Percentiles rank a stretch among this genome's conserved stretches.
Evolutionary conservation across 768 basidiomycete species (phyloP).

Genomic region (Sporobolomyces pararoseus): DNA sequence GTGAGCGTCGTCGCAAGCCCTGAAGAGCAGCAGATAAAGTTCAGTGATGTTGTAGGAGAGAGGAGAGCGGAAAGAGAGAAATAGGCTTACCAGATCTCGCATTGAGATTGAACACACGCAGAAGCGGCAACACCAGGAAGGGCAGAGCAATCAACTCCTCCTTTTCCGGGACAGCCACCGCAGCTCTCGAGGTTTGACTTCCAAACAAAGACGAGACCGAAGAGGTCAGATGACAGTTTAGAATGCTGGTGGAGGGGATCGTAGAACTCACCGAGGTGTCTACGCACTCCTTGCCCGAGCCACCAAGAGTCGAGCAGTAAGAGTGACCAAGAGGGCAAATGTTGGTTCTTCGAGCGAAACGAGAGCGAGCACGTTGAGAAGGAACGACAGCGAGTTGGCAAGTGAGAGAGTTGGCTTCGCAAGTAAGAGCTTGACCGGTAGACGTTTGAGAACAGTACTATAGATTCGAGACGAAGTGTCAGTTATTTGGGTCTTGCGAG

Average conservation of each 20-base stretch:
- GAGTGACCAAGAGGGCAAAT: neutral
- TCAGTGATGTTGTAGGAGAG: neutral
- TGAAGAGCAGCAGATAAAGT: neutral
- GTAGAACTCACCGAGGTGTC: constrained; percentile 6
- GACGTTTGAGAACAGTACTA: neutral
- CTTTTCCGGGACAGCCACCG: constrained; percentile 23
- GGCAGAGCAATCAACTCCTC: constrained; percentile 36
- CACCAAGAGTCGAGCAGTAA: constrained; percentile 4
- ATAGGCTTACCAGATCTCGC: constrained; percentile 3
- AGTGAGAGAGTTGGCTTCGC: neutral
- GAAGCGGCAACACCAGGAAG: constrained; percentile 19
- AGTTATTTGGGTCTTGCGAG: no score
- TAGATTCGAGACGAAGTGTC: no score
- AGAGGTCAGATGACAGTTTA: no score
- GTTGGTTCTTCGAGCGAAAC: neutral
- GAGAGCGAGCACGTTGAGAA: constrained; percentile 13
- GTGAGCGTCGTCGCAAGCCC: constrained; percentile 1
- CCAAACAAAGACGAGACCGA: no score
- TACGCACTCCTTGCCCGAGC: constrained; percentile 33
- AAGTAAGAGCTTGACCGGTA: neutral
- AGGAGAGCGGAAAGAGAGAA: no score
- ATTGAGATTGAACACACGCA: constrained; percentile 8
- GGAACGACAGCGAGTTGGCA: neutral
- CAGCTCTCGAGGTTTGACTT: constrained; percentile 23
- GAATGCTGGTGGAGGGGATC: no score